Base-by-base conservation (phyloP, 2,329 filamentous ascomycete genomes). In the Trichoderma brevicompactum region DNA sequence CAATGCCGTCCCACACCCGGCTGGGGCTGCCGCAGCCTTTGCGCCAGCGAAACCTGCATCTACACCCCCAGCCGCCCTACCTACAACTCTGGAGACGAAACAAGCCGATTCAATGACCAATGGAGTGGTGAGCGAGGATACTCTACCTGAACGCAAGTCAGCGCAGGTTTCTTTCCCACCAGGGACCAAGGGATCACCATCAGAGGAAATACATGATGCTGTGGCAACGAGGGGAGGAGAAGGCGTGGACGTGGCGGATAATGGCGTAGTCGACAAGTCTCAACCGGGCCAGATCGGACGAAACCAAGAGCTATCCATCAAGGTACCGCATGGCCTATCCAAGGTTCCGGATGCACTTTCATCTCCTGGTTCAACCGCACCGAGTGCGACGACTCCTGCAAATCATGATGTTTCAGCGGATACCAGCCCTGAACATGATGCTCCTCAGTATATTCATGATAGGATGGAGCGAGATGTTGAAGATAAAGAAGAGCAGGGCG, bases 351-450 rank as follows among this genome's bases (percentile, higher is more conserved):
- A 87, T 68, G 75, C 78, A 2, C 70, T 81, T 6, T 87, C 83
- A 2, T 87, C 85, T 2, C 83, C 85, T 15, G 81, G 79, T 2
- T 94, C 92, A 6, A 93, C 90, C 38, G 85, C 88, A 1, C 88
- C 89, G 70, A 93, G 90, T 49, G 88, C 88, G 63, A 87, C 89
- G 23, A 95, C 92, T 0, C 90, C 92, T 1, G 85, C 84, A 41
- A 83, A 88, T 44, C 85, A 88, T 66, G 85, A 89, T 68, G 84
- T 83, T 7, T 93, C 91, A 1, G 87, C 90, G 1, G 88, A 90
- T 69, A 93, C 91, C 1, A 93, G 90, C 70, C 88, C 90, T 1
- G 90, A 90, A 63, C 85, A 89, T 63, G 89, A 92, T 55, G 83
- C 81, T 17, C 80, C 85, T 54, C 83, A 85, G 49, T 86, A 85